Evolutionary conservation across 805 yeast species (phyloP).

Genomic region (Wickerhamomyces canadensis): DNA sequence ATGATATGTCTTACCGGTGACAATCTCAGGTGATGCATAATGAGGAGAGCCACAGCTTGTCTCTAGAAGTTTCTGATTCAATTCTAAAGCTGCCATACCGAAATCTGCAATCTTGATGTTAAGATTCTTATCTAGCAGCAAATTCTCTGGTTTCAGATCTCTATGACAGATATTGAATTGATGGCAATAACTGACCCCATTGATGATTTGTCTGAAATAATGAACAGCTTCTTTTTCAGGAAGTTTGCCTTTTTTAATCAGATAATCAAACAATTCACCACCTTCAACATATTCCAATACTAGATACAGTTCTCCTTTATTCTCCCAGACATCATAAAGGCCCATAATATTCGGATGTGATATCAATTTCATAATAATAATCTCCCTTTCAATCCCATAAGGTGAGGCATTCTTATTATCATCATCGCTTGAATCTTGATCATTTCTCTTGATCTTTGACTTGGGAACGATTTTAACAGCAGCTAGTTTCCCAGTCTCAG

Average conservation of each 20-base stretch:
- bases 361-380: constrained; percentile 76
- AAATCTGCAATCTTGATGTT: constrained; percentile 97
- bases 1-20: constrained; percentile 89
- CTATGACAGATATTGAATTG: constrained; percentile 85
- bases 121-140: constrained; percentile 71
- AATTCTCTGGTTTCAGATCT: constrained; percentile 79
- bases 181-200: constrained; percentile 81
- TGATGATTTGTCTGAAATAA: constrained; percentile 81
- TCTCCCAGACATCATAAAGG: constrained; percentile 83
- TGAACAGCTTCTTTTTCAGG: constrained; percentile 87
- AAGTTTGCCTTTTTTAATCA: constrained; percentile 82
- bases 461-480: constrained; percentile 97
- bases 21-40: constrained; percentile 97
- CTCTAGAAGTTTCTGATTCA: constrained; percentile 73
- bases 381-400: constrained; percentile 82
- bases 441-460: constrained; percentile 46
- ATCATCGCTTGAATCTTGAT: constrained; percentile 15
- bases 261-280: constrained; percentile 90
- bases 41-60: constrained; percentile 98
- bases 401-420: constrained; percentile 54
- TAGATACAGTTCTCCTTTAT: constrained; percentile 73
- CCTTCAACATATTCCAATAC: constrained; percentile 96
- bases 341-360: constrained; percentile 77
- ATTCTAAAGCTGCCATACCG: constrained; percentile 98
- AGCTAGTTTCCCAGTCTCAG: constrained; percentile 79